Evolutionary conservation across 2,329 filamentous ascomycete species (phyloP), one percentile per base, ranked within the genome.

Genomic region (Colletotrichum chlorophyti): DNA sequence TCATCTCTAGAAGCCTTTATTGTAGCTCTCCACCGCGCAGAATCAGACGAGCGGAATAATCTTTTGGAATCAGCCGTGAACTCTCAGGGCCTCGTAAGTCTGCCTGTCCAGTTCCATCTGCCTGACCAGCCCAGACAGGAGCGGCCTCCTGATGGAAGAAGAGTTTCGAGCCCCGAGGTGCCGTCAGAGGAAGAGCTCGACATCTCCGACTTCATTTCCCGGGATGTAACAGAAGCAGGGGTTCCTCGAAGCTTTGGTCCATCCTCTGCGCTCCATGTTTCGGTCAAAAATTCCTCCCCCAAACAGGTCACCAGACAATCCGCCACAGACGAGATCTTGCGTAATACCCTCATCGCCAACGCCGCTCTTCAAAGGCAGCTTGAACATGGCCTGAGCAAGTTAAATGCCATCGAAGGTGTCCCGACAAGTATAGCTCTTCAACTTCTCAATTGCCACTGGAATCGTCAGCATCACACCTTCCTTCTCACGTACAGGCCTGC

Each of bases 391-490:
- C 8, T 37, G 8, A n/a, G 7, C 12, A 37, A 61, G 51, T 65
- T 71, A 63, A 54, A 66, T 6, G 51, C 63, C 49, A 62, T 69
- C 17, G 63, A 65, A 32, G 68, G 65, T 3, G 60, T 69, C 3
- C 61, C 63, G 2, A 61, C 64, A 14, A 68, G 74, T 6, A 50
- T 75, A 4, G 74, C 70, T 6, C 62, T 70, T 31, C 73, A 76
- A 58, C 65, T 76, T 9, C 64, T 77, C 14, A 67, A 74, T 42
- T 58, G 76, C 7, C 74, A 76, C 62, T 75, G 74, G 74, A 72
- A 66, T 53, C 66, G 74, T 6, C 74, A 75, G 58, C 73, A 76
- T 53, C 69, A 73, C 45, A 70, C 69, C 0, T 75, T 70, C 38
- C 64, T 75, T 2, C 57, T 76, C 9, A 73, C 73, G 1, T 76